Conservation (phyloP, 257 asterid species). For the Nicotiana undulata region DNA sequence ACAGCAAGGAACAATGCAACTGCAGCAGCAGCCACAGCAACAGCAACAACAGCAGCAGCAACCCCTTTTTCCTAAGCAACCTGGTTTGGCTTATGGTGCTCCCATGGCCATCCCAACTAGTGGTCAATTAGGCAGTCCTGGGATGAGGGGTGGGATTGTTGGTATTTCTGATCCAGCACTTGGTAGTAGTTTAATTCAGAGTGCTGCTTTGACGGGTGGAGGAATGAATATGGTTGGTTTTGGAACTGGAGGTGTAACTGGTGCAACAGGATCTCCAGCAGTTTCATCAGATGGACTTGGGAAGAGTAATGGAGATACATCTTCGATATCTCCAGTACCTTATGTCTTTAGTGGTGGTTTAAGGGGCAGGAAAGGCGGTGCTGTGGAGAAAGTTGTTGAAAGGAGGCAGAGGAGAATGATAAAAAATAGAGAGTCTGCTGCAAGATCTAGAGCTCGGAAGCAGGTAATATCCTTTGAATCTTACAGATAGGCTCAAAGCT, state of each 20-base stretch:
- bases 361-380: slow-evolving; percentile 59
- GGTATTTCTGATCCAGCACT: slow-evolving; percentile 42
- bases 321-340: slow-evolving; percentile 75
- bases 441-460: slow-evolving; percentile 92
- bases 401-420: slow-evolving; percentile 98
- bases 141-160: slow-evolving; percentile 40
- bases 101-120: slow-evolving; percentile 40
- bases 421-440: slow-evolving; percentile 92
- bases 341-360: slow-evolving; percentile 58
- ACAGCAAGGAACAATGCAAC: slow-evolving; percentile 20
- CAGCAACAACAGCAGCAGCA: slow-evolving; percentile 31
- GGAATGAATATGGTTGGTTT: slow-evolving; percentile 58
- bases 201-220: slow-evolving; percentile 30
- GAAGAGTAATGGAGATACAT: slow-evolving; percentile 59
- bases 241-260: slow-evolving; percentile 39
- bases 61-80: slow-evolving; percentile 59
- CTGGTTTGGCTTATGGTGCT: slow-evolving; percentile 41
- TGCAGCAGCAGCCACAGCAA: slow-evolving; percentile 18
- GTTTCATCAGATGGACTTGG: slow-evolving; percentile 65
- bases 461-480: slow-evolving; percentile 44
- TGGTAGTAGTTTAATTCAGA: slow-evolving; percentile 38
- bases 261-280: slow-evolving; percentile 49
- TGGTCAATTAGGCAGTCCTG: slow-evolving; percentile 39
- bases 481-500: not conserved
- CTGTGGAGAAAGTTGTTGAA: slow-evolving; percentile 82